These are phyloP conservation scores for Linderina pennispora DNA, from an alignment of 192 early-diverging fungal genomes.

Conservation along the genomic window DNA sequence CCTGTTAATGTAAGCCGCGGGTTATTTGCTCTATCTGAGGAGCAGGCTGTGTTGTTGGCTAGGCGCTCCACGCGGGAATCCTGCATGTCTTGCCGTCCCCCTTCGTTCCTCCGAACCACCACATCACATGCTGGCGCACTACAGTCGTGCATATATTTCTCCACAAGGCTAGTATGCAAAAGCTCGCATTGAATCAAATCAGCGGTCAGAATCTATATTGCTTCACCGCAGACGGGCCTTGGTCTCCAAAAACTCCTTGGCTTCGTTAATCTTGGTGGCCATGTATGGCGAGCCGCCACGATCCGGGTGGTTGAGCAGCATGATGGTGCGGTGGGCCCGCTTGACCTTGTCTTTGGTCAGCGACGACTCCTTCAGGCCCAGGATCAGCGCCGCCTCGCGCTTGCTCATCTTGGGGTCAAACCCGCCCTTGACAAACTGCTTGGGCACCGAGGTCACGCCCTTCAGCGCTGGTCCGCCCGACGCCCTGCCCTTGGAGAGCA, in stretches of 20 bases:
- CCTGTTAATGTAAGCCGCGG: too few relatives aligned
- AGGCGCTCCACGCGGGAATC: too few relatives aligned
- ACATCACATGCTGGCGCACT: too few relatives aligned
- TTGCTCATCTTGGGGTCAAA: conserved; percentile 91
- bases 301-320: conserved; percentile 98
- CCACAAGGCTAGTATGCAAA: too few relatives aligned
- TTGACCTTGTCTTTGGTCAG: conserved; percentile 76
- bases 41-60: too few relatives aligned
- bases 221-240: conserved; percentile 50
- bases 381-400: conserved; percentile 83
- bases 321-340: conserved; percentile 92
- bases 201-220: too few relatives aligned
- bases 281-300: conserved; percentile 95
- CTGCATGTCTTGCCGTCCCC: too few relatives aligned
- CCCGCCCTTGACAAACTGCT: conserved; percentile 78
- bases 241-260: conserved; percentile 92
- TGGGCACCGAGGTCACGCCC: conserved; percentile 48
- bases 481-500: conserved; percentile 56
- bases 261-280: conserved; percentile 97
- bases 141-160: too few relatives aligned
- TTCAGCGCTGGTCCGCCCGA: conserved; percentile 51
- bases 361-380: conserved; percentile 57
- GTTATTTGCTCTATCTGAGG: too few relatives aligned
- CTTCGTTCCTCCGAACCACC: too few relatives aligned
- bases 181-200: too few relatives aligned